Conservation (phyloP, 345 rosid species). For the Brassica juncea region DNA sequence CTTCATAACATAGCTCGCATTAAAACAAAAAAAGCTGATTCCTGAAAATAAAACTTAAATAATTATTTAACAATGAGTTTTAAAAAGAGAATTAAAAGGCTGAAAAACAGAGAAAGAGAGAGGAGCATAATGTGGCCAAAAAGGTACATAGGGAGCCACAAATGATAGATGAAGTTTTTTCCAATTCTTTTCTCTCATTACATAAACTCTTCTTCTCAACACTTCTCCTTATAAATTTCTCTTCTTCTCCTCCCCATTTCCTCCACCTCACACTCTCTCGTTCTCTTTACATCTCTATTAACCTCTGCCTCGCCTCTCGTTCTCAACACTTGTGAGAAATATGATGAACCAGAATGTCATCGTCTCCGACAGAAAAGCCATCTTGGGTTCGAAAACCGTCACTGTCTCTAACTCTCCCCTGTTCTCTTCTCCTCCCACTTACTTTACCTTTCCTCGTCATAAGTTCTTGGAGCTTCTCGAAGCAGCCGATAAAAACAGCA, state of each 20-base stretch:
- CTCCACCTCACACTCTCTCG: slow-evolving; percentile 32
- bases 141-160: slow-evolving; percentile 48
- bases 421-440: slow-evolving; percentile 46
- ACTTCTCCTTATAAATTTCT: slow-evolving; percentile 42
- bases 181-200: slow-evolving; percentile 21
- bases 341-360: slow-evolving; percentile 81
- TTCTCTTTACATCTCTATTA: slow-evolving; percentile 5
- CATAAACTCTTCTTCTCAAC: background rate
- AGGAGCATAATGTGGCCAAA: slow-evolving; percentile 40
- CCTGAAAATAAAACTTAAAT: background rate
- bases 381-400: slow-evolving; percentile 42
- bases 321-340: slow-evolving; percentile 31
- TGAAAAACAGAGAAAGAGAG: slow-evolving; percentile 6
- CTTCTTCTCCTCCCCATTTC: slow-evolving; percentile 38
- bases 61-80: slow-evolving; percentile 3
- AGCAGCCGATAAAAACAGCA: slow-evolving; percentile 38
- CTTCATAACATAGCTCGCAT: background rate
- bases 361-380: slow-evolving; percentile 51
- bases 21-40: background rate
- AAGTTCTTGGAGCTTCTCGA: slow-evolving; percentile 53
- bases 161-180: slow-evolving; percentile 33
- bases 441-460: slow-evolving; percentile 43
- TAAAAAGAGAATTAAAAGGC: background rate
- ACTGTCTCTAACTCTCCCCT: slow-evolving; percentile 45
- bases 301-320: background rate